Conservation (phyloP, 1,139 yeast genomes). For the Pichia sp. region DNA sequence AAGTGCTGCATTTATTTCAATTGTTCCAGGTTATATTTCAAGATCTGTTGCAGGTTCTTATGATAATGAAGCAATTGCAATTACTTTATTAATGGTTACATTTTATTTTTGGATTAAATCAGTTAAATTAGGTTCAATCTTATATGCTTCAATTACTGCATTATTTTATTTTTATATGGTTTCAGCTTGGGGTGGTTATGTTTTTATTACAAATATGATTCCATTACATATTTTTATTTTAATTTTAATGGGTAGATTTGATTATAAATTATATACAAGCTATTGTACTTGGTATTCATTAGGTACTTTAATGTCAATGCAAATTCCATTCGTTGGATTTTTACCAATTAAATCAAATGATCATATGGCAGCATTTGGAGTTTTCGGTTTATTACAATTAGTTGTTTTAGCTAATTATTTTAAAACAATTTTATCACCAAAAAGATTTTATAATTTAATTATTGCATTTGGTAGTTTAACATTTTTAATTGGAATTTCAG, state of each 20-base stretch:
- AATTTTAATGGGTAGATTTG: conserved; percentile 91
- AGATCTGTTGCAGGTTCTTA: conserved; percentile 98
- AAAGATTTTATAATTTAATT: conserved; percentile 71
- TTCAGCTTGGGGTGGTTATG: conserved; percentile 99
- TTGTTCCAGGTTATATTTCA: conserved; percentile 97
- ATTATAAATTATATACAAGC: conserved; percentile 78
- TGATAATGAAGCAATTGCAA: conserved; percentile 98
- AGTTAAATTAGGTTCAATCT: conserved; percentile 81
- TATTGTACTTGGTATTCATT: conserved; percentile 96
- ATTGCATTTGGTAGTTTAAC: conserved; percentile 47
- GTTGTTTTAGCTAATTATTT: conserved; percentile 84
- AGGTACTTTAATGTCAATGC: conserved; percentile 98
- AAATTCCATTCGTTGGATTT: conserved; percentile 97
- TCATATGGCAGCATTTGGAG: conserved; percentile 98
- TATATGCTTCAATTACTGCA: conserved; percentile 81
- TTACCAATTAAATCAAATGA: conserved; percentile 95
- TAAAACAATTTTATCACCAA: conserved; percentile 63
- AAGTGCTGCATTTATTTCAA: conserved; percentile 93
- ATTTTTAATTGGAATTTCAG: conserved; percentile 58
- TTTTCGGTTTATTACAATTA: conserved; percentile 89
- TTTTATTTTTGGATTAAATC: conserved; percentile 96
- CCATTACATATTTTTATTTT: conserved; percentile 93
- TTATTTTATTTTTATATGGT: conserved; percentile 96
- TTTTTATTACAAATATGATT: conserved; percentile 93
- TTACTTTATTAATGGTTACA: conserved; percentile 90